Conservation (phyloP, 2,329 filamentous ascomycete species). For the Pseudogymnoascus sp. region DNA sequence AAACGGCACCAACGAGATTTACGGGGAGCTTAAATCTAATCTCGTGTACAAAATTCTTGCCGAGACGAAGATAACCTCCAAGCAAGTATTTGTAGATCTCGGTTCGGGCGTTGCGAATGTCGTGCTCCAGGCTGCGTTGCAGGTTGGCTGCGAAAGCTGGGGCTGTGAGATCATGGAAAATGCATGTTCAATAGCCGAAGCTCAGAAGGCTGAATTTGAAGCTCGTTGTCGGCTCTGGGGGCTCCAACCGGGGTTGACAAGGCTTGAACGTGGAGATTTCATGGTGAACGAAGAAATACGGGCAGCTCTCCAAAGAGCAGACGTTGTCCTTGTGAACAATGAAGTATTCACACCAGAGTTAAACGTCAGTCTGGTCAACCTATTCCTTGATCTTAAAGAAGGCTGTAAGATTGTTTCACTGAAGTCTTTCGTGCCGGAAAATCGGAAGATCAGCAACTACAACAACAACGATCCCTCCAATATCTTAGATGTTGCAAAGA, state of each 20-base stretch:
- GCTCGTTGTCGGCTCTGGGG: conserved; percentile 89
- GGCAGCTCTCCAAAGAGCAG: conserved; percentile 69
- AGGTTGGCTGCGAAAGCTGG: conserved; percentile 91
- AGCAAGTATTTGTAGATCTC: conserved; percentile 86
- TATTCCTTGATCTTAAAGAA: conserved; percentile 88
- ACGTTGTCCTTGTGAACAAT: conserved; percentile 97
- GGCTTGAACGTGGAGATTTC: conserved; percentile 78
- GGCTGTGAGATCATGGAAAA: conserved; percentile 96
- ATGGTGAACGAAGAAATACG: conserved; percentile 64
- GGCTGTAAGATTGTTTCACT: conserved; percentile 87
- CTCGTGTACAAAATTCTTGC: conserved; percentile 80
- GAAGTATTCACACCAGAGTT: conserved; percentile 86
- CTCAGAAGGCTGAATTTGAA: conserved; percentile 75
- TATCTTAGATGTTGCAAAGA: conserved; percentile 68
- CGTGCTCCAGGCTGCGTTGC: conserved; percentile 84
- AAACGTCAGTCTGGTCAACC: conserved; percentile 76
- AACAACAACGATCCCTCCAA: conserved; percentile 77
- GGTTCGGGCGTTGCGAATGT: conserved; percentile 96
- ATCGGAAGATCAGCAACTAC: conserved; percentile 64
- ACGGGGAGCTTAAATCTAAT: conserved; percentile 81
- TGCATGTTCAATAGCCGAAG: conserved; percentile 71
- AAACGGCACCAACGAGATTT: conserved; percentile 86
- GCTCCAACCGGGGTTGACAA: conserved; percentile 68
- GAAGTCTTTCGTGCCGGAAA: conserved; percentile 80
- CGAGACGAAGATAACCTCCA: conserved; percentile 67